phyloP scores from a whole-genome alignment of 345 rosid genomes.

The Erucastrum elatum region DNA sequence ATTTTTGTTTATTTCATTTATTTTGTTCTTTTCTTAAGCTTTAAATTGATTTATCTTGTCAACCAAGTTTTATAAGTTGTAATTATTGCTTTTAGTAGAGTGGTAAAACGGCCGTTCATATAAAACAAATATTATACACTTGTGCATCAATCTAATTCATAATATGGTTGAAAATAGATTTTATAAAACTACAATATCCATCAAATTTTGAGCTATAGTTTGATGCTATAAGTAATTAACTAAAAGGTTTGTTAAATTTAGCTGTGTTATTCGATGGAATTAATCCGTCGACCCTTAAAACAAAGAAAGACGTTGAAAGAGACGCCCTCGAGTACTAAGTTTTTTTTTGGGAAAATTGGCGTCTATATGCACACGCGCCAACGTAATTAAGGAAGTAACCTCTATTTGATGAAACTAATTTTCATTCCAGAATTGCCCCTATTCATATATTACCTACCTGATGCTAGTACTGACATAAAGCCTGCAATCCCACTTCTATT shows the following conservation, averaged over 20 bases:
- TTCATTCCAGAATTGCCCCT: no score
- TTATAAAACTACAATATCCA: not conserved
- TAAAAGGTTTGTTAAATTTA: not conserved
- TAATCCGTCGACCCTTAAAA: not conserved
- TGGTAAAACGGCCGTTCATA: not conserved
- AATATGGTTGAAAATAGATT: not conserved
- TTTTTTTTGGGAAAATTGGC: no score
- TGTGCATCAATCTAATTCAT: not conserved
- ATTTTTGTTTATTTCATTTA: constrained; percentile 4
- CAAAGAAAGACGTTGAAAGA: not conserved
- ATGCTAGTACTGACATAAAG: no score
- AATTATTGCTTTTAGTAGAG: not conserved
- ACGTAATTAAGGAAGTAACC: no score
- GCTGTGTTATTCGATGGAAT: not conserved
- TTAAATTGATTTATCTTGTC: constrained; percentile 9
- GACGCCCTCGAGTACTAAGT: not conserved
- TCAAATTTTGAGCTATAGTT: not conserved
- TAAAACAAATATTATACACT: not conserved
- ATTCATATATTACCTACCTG: no score
- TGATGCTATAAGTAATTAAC: not conserved
- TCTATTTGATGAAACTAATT: no score
- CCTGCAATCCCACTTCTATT: no score
- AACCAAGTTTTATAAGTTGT: constrained; percentile 9
- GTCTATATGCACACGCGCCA: no score
- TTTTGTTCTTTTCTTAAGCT: not conserved